Evolutionary conservation across 345 rosid genomes (phyloP).

Genomic region (Carallia pectinifolia): DNA sequence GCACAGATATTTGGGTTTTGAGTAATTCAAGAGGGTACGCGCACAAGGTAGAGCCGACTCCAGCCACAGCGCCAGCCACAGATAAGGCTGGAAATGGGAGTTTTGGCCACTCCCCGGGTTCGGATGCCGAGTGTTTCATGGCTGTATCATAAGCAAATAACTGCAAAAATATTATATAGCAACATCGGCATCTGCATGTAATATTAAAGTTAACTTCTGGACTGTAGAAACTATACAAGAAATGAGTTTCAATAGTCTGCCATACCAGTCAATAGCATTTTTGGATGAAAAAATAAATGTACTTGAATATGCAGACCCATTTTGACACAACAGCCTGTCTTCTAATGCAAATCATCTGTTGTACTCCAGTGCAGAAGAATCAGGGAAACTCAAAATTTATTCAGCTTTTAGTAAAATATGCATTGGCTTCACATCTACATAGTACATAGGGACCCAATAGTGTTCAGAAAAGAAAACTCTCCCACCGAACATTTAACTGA

Average conservation of each 20-base stretch:
- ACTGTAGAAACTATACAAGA: neutral
- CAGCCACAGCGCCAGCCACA: slow-evolving; percentile 90
- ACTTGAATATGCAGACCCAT: neutral
- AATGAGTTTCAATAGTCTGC: neutral
- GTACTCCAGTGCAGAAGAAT: neutral
- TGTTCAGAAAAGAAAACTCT: neutral
- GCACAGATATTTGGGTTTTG: slow-evolving; percentile 81
- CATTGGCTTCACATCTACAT: neutral
- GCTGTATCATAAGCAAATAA: slow-evolving; percentile 84
- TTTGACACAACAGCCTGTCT: neutral
- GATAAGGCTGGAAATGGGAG: slow-evolving; percentile 70
- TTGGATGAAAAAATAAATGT: neutral
- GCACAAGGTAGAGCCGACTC: slow-evolving; percentile 80
- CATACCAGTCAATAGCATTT: neutral
- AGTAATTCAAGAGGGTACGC: slow-evolving; percentile 86
- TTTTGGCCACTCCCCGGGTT: slow-evolving; percentile 58
- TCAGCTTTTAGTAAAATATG: neutral
- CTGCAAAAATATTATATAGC: slow-evolving; percentile 34
- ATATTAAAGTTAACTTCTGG: neutral
- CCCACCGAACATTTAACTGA: too few relatives aligned
- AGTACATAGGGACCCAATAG: too few relatives aligned
- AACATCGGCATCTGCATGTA: neutral
- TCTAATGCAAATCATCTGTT: neutral
- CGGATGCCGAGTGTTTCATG: slow-evolving; percentile 60
- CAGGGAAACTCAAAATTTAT: neutral